Conservation (phyloP, 345 rosid genomes). For the Salix purpurea region DNA sequence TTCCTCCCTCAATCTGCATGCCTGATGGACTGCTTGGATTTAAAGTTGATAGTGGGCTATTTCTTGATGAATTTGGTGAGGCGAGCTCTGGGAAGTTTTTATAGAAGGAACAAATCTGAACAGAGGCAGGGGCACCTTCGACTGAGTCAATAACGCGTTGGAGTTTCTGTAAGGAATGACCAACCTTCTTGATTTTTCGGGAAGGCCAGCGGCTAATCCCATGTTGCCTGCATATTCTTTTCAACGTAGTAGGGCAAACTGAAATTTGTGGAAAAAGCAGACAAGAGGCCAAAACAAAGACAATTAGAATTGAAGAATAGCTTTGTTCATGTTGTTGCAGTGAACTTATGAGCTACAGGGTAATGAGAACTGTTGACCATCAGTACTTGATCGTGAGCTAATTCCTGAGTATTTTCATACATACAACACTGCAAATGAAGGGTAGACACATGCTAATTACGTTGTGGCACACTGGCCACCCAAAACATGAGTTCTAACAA, state of each 20-base stretch:
- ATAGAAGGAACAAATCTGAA: slow-evolving; percentile 65
- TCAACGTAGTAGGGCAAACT: slow-evolving; percentile 98
- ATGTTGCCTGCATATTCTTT: slow-evolving; percentile 88
- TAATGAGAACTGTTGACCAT: background rate
- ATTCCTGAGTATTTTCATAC: background rate
- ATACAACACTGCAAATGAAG: background rate
- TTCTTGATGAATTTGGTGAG: slow-evolving; percentile 42
- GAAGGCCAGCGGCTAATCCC: slow-evolving; percentile 96
- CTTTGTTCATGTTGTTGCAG: background rate
- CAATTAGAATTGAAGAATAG: background rate
- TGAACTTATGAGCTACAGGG: background rate
- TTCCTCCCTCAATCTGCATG: slow-evolving; percentile 27
- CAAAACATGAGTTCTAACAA: background rate
- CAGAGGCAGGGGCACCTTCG: slow-evolving; percentile 62
- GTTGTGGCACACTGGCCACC: background rate
- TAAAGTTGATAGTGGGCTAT: slow-evolving; percentile 24
- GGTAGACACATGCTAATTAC: background rate
- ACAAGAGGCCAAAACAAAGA: slow-evolving; percentile 12
- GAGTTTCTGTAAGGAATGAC: slow-evolving; percentile 76
- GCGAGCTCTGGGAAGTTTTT: slow-evolving; percentile 59
- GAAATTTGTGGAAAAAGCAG: slow-evolving; percentile 29
- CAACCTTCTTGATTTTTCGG: slow-evolving; percentile 91
- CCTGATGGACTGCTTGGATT: slow-evolving; percentile 18
- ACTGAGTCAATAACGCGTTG: slow-evolving; percentile 78
- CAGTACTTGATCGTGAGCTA: background rate